Evolutionary conservation across 2,329 filamentous ascomycete species (phyloP), one percentile per base, ranked within the genome.

Genomic region (Pyrenophora seminiperda): DNA sequence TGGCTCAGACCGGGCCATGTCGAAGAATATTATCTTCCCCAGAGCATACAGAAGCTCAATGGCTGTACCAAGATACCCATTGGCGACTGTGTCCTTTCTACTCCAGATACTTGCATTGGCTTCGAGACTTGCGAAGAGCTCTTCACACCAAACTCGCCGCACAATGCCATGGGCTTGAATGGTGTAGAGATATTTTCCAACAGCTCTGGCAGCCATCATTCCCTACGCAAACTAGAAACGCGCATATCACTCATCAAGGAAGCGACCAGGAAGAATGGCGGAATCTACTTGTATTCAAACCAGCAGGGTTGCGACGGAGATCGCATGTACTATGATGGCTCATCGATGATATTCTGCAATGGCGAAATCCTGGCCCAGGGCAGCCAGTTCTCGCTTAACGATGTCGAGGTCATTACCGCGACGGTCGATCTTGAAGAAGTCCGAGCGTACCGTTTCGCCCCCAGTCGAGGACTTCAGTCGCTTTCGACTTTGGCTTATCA

Each of bases 361-460:
- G 86, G 85, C 7, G 77, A 81, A 13, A 80, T 86, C 33, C 76
- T 89, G 1, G 85, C 83, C 1, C 86, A 89, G 66, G 84, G 82
- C 2, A 80, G 80, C 1, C 86, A 89, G 59, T 89, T 89, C 71
- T 81, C 78, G 11, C 69, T 89, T 7, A 79, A 62, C 13, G 62
- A 70, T 42, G 76, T 85, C 0, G 77, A 81, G 47, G 81, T 83
- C 3, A 73, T 83, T 29, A 78, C 81, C 3, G 81, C 80, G 1
- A 77, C 80, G 0, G 78, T 83, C 0, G 83, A 86, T 47, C 67
- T 86, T 2, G 89, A 93, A 62, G 85, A 90, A 56, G 87, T 93
- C 5, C 76, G 87, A 24, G 75, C 79, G 1, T 85, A 79, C 60
- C 77, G 88, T 0, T 81, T 74, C n/a, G 75, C 77, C 0, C 77